phyloP scores from a whole-genome alignment of 176 grass and related monocot species.

The Lolium multiflorum region DNA sequence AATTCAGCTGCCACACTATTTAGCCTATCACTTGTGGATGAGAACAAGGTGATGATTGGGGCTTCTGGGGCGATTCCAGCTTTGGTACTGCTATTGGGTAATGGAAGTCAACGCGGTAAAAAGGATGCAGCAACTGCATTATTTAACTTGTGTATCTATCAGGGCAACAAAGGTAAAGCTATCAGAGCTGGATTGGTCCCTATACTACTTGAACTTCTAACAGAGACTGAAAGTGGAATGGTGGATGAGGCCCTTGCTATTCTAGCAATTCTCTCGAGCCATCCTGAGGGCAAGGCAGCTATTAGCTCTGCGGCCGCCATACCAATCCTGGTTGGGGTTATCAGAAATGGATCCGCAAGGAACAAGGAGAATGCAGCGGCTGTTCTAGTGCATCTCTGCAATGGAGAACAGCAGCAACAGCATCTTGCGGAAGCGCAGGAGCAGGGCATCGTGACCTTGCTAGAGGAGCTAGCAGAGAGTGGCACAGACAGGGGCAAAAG shows the following conservation, averaged over 20 bases:
- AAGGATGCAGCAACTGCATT: conserved; percentile 84
- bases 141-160: conserved; percentile 91
- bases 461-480: conserved; percentile 72
- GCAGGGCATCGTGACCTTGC: conserved; percentile 58
- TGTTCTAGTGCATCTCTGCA: conserved; percentile 80
- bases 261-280: conserved; percentile 79
- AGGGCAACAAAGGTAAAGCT: conserved; percentile 93
- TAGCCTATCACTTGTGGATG: conserved; percentile 88
- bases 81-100: conserved; percentile 67
- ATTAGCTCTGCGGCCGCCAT: conserved; percentile 62
- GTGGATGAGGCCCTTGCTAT: conserved; percentile 89
- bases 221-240: conserved; percentile 65
- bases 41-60: conserved; percentile 87
- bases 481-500: conserved; percentile 85
- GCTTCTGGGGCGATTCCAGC: conserved; percentile 81
- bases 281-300: conserved; percentile 78
- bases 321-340: conserved; percentile 69
- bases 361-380: conserved; percentile 95
- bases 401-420: conserved; percentile 71
- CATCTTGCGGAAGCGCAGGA: conserved; percentile 82
- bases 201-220: conserved; percentile 67
- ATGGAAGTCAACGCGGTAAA: conserved; percentile 83
- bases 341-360: conserved; percentile 74
- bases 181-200: conserved; percentile 82
- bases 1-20: conserved; percentile 98